Evolutionary conservation across 2,329 filamentous ascomycete species (phyloP).

Genomic region (Ceratocystis huliohia): DNA sequence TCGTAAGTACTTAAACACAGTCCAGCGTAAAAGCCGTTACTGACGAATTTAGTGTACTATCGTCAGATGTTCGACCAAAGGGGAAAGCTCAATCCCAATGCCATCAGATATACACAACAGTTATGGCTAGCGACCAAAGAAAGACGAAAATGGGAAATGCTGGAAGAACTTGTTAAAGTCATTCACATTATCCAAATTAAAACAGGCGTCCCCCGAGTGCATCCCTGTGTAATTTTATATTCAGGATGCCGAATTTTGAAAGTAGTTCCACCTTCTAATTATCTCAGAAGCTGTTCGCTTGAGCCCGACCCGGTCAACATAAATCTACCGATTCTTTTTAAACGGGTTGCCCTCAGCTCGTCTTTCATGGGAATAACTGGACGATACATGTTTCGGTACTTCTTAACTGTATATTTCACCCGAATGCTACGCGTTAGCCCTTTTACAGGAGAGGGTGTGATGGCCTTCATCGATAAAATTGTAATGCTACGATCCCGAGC

Average conservation of each 20-base stretch:
- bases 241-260: not conserved
- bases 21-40: not conserved
- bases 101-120: not conserved
- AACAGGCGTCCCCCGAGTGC: conserved; percentile 2
- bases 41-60: conserved; percentile 8
- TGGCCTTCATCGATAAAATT: not conserved
- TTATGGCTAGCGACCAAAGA: conserved; percentile 3
- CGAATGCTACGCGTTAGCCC: not conserved
- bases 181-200: conserved; percentile 10
- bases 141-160: conserved; percentile 10
- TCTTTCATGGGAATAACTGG: conserved; percentile 9
- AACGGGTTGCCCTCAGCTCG: not conserved
- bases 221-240: conserved; percentile 7
- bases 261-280: conserved; percentile 4
- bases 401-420: conserved; percentile 4
- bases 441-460: not conserved
- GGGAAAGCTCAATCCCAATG: not conserved
- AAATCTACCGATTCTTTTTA: conserved; percentile 10
- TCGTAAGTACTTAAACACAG: not conserved
- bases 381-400: conserved; percentile 8
- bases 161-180: conserved; percentile 3
- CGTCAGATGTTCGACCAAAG: conserved; percentile 6
- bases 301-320: not conserved
- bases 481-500: not conserved
- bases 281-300: not conserved